Conservation (phyloP, 2,329 filamentous ascomycete genomes). For the Arachnopeziza araneosa region DNA sequence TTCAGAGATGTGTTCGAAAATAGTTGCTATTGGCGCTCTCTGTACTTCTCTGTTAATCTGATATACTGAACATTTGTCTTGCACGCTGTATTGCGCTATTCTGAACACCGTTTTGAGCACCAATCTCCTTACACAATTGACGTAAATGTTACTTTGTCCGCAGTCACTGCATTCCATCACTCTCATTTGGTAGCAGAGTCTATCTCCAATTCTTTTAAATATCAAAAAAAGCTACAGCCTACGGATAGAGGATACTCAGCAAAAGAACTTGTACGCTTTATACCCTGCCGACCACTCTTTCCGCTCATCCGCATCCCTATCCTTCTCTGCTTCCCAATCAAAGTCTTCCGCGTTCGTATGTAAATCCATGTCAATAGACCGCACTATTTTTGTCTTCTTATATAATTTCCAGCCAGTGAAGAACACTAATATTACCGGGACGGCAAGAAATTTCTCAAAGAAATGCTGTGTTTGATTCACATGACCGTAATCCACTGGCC, state of each 20-base stretch:
- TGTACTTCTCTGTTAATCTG: too few species aligned
- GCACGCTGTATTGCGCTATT: too few species aligned
- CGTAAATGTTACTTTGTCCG: too few species aligned
- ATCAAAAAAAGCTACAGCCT: neutral
- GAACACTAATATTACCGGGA: constrained; percentile 61
- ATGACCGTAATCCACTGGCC: constrained; percentile 56
- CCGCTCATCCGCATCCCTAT: neutral
- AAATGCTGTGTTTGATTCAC: constrained; percentile 57
- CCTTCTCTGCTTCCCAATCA: neutral
- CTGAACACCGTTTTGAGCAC: too few species aligned
- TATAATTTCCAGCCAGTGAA: constrained; percentile 73
- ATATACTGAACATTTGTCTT: too few species aligned
- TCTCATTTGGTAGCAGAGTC: too few species aligned
- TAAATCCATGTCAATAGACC: constrained; percentile 73
- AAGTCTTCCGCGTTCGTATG: constrained; percentile 44
- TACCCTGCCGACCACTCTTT: neutral
- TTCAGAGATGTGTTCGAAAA: too few species aligned
- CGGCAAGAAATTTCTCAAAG: constrained; percentile 67
- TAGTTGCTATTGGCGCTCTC: too few species aligned
- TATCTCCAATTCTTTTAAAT: too few species aligned
- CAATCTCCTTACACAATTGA: too few species aligned
- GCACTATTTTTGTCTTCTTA: constrained; percentile 63
- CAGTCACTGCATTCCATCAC: neutral
- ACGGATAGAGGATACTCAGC: neutral
- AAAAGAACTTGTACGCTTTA: neutral